Evolutionary conservation across 768 basidiomycete species (phyloP), one percentile per base, ranked within the genome.

Genomic region (Pleurotus tuoliensis): DNA sequence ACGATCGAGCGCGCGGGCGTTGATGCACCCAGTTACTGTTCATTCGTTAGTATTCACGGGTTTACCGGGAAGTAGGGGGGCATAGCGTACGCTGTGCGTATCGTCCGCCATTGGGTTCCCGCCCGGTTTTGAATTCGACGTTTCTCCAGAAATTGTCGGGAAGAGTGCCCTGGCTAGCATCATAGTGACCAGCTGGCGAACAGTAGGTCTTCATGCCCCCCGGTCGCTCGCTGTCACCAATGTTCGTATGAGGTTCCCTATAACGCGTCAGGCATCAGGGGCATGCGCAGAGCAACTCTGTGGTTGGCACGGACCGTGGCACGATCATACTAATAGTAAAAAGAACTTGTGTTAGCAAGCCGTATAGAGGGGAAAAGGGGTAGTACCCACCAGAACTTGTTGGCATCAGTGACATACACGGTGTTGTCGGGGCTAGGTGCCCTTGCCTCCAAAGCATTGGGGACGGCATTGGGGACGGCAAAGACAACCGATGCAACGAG

Each of bases 341-440:
- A 53, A n/a, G 11, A 30, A 41, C 12, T 18, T n/a, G 5, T 64
- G 67, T 69, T 82, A 82, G 83, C 73, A 78, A 9, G 9, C 30
- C 11, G 11, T 11, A 34, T 9, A 34, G 30, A 1, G 11, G 8
- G 11, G 11, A 11, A 34, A 11, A 34, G 78, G n/a, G 70, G 16
- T 37, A 15, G 44, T 4, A 62, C 78, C 7, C 58, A 82, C 80
- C 81, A 82, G 61, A 72, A 79, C 12, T 62, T 67, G 20, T 70
- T 64, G 2, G 71, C 66, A 58, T 73, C 68, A 1, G 74, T 79
- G 34, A 83, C 69, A 58, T 70, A 76, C 56, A 83, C 82, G 56
- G 77, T 79, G 60, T 83, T 83, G 58, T 81, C 80, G 11, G 51
- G 13, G 22, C 51, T 53, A 12, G 51, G 51, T 39, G 51, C 51